Evolutionary conservation across 805 yeast species (phyloP), one percentile per base, ranked within the genome.

Genomic region (Komagataella populi): DNA sequence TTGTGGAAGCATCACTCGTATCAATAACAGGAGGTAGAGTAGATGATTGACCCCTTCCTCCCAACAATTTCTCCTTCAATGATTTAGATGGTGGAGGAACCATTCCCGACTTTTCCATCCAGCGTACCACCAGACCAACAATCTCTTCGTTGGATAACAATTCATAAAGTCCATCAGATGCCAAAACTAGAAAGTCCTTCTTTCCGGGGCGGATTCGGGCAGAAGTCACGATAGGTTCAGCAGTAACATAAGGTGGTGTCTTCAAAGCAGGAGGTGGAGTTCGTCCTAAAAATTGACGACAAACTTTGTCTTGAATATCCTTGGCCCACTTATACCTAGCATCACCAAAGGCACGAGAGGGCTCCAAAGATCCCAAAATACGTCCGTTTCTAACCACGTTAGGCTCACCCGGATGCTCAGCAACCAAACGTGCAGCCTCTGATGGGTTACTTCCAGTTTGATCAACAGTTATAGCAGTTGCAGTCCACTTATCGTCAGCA

Each of bases 161-260:
- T 65, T 93, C 99, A 66, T 83, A 93, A 50, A 93, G 71, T 0
- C 99, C 99, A 68, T 93, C 99, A 18, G 95, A 82, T 0, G 91
- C 99, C 77, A 93, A 72, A 36, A 93, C 96, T 63, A 93, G 69
- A 60, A 93, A 93, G 62, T 88, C 93, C 56, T 86, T 82, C 56
- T 83, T 79, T 18, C 74, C 71, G 1, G 89, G 84, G 49, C 75
- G 74, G 49, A 90, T 76, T 60, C 82, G 80, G 10, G 90, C 84
- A 2, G 96, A 82, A 2, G 96, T 84, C 23, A 90, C 74, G 24
- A 85, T 95, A 0, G 99, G 99, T 64, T 84, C 90, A 0, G 99
- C 98, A 1, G 99, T 93, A 44, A 93, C 97, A 64, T 93, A 93
- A 0, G 99, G 99, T 3, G 99, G 99, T 1, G 96, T 84, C 54